These are phyloP conservation scores for Colletotrichum somersetense DNA, from an alignment of 2,329 filamentous ascomycete species.

Conservation along the genomic window DNA sequence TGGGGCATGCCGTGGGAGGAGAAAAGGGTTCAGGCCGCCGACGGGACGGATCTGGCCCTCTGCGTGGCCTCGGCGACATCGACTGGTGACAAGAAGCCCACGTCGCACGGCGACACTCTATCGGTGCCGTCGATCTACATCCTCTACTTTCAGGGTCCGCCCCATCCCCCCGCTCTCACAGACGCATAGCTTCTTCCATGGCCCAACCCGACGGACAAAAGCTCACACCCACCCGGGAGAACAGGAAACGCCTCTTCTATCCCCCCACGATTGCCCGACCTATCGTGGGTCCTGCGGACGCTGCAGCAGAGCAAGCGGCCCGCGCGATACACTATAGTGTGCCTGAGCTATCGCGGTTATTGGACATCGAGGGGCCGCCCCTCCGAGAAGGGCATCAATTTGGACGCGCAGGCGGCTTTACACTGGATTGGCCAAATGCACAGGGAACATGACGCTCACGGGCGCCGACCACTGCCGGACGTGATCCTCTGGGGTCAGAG, in stretches of 20 bases:
- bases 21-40: constrained; percentile 68
- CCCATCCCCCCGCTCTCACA: constrained; percentile 18
- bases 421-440: constrained; percentile 68
- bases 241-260: constrained; percentile 71
- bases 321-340: constrained; percentile 62
- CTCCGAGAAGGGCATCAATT: constrained; percentile 76
- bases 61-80: constrained; percentile 63
- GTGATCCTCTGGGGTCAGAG: constrained; percentile 83
- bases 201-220: constrained; percentile 32
- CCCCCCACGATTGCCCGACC: constrained; percentile 67
- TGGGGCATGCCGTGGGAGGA: constrained; percentile 76
- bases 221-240: constrained; percentile 25
- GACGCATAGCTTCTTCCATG: not conserved
- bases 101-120: constrained; percentile 25
- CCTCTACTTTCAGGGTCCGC: constrained; percentile 68
- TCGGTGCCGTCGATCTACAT: constrained; percentile 61
- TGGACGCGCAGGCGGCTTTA: constrained; percentile 75
- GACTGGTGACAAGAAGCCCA: constrained; percentile 35
- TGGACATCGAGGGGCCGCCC: constrained; percentile 82
- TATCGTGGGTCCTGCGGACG: constrained; percentile 65
- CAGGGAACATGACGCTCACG: constrained; percentile 40
- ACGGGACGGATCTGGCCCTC: constrained; percentile 75
- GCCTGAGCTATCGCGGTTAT: constrained; percentile 77
- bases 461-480: constrained; percentile 45
- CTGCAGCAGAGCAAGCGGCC: constrained; percentile 54